These are phyloP conservation scores for Paraurostyla sp. DNA, from an alignment of 73 alveolate species.

Conservation along the genomic window DNA sequence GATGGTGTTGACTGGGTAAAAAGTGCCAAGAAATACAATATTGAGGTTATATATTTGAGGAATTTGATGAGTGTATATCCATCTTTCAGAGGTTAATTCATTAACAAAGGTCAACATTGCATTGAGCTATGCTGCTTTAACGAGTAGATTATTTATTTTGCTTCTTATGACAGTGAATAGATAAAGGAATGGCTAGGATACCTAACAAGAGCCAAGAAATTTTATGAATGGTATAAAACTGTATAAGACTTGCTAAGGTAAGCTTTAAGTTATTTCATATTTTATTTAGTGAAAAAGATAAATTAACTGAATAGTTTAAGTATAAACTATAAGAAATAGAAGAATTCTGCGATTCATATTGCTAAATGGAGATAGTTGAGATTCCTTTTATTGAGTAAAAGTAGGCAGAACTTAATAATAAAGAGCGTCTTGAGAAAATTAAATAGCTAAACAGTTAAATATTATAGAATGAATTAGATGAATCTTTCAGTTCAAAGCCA, in stretches of 20 bases:
- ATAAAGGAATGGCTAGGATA: background rate
- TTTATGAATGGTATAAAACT: slow-evolving; percentile 26
- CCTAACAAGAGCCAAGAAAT: slow-evolving; percentile 4
- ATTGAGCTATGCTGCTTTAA: slow-evolving; percentile 12
- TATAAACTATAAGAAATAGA: background rate
- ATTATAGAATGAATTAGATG: background rate
- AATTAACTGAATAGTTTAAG: slow-evolving; percentile 8
- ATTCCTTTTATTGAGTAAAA: background rate
- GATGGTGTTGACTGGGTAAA: background rate
- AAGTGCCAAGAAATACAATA: background rate
- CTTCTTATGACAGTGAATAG: slow-evolving; percentile 25
- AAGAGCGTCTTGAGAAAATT: background rate
- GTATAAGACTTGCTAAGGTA: background rate
- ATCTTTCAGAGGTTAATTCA: background rate
- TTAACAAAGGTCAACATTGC: background rate
- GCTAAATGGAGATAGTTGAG: background rate
- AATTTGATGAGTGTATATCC: background rate
- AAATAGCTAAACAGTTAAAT: background rate
- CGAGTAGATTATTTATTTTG: background rate
- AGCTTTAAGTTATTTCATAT: background rate
- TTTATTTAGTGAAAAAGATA: slow-evolving; percentile 10
- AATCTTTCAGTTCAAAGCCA: background rate
- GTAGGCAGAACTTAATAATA: background rate
- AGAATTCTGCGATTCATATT: slow-evolving; percentile 41
- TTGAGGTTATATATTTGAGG: background rate